phyloP scores from a whole-genome alignment of 345 rosid species.

The Hypericum perforatum region DNA sequence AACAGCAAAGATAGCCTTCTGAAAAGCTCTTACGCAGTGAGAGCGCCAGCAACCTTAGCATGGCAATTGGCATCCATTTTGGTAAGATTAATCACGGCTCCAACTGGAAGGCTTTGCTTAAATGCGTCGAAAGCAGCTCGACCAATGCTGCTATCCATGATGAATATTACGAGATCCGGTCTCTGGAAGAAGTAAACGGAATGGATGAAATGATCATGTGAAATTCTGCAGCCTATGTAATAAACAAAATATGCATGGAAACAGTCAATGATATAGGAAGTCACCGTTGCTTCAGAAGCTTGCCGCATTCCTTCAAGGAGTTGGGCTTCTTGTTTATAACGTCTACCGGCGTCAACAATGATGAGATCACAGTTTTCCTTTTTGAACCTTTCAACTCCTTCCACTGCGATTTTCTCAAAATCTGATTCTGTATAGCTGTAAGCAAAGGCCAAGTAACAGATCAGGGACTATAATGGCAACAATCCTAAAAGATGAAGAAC shows the following conservation, averaged over 20 bases:
- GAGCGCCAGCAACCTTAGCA: conserved; percentile 98
- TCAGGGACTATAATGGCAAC: not conserved
- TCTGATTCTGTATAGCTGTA: conserved; percentile 84
- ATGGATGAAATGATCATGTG: not conserved
- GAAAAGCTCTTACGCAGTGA: conserved; percentile 72
- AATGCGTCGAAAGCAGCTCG: conserved; percentile 95
- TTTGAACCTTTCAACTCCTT: conserved; percentile 87
- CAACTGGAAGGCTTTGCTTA: conserved; percentile 80
- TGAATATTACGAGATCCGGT: conserved; percentile 88
- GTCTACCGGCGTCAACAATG: conserved; percentile 89
- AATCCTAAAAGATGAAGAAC: not conserved
- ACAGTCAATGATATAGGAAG: not conserved
- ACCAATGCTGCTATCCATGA: conserved; percentile 95
- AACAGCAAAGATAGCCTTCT: conserved; percentile 22
- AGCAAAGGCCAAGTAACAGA: conserved; percentile 2
- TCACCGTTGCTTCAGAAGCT: conserved; percentile 93
- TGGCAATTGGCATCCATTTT: conserved; percentile 99
- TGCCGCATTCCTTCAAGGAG: conserved; percentile 98
- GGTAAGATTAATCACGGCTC: conserved; percentile 88
- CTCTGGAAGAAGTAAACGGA: conserved; percentile 37
- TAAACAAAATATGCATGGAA: not conserved
- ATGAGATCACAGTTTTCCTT: conserved; percentile 88
- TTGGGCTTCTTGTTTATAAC: conserved; percentile 91
- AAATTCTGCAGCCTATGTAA: conserved; percentile 3
- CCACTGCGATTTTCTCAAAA: conserved; percentile 83